phyloP scores from a whole-genome alignment of 2,329 filamentous ascomycete genomes.

The Hortaea sp. region DNA sequence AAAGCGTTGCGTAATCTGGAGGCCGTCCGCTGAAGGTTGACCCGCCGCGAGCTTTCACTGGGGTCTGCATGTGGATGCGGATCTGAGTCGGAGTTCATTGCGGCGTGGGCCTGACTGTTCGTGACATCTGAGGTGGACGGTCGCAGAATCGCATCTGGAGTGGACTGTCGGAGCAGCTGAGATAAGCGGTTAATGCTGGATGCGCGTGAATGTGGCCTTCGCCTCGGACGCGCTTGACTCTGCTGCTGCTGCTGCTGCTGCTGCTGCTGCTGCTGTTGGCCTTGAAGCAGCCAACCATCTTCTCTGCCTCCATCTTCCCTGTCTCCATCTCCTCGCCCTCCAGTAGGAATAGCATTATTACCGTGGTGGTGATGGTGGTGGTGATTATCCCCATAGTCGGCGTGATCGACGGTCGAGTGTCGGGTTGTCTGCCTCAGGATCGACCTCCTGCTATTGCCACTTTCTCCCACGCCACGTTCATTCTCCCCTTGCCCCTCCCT shows the following conservation, averaged over 20 bases:
- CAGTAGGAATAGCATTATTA: too few species aligned
- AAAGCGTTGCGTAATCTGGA: constrained; percentile 5
- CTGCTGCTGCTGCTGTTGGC: not conserved
- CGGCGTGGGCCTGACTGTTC: too few species aligned
- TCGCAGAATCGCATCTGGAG: too few species aligned
- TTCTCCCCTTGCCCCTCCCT: not conserved
- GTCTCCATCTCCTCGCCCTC: too few species aligned
- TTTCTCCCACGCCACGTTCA: constrained; percentile 2
- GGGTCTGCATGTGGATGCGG: constrained; percentile 3
- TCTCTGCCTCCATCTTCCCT: constrained; percentile 3
- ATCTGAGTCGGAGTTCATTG: not conserved
- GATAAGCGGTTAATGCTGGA: constrained; percentile 18
- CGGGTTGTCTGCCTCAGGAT: constrained; percentile 4
- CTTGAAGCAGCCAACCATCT: constrained; percentile 5
- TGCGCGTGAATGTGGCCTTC: constrained; percentile 7
- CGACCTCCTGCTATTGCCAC: constrained; percentile 2
- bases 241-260: not conserved
- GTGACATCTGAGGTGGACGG: too few species aligned
- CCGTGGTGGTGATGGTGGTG: too few species aligned
- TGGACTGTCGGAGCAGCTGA: constrained; percentile 14
- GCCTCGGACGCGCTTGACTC: not conserved
- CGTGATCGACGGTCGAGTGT: not conserved
- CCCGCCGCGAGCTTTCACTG: not conserved
- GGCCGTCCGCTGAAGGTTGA: constrained; percentile 5
- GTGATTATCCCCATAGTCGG: too few species aligned